phyloP scores from a whole-genome alignment of 2,329 filamentous ascomycete genomes.

The Calonectria honghensis region DNA sequence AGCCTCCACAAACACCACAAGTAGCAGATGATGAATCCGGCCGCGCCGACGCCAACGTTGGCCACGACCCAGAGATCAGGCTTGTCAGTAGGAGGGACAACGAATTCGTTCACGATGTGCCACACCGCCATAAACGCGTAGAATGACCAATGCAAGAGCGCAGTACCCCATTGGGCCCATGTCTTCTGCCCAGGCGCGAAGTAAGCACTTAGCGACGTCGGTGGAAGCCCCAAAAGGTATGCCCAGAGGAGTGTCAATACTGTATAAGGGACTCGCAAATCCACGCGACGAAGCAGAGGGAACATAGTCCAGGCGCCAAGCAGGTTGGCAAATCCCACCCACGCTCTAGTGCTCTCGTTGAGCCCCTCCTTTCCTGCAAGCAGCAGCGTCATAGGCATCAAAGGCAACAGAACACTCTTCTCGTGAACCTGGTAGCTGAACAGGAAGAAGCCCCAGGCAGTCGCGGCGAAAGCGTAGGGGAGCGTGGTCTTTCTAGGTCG shows the following conservation, averaged over 20 bases:
- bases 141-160: slow-evolving; percentile 82
- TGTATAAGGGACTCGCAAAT: slow-evolving; percentile 87
- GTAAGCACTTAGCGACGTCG: slow-evolving; percentile 82
- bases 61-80: slow-evolving; percentile 96
- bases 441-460: slow-evolving; percentile 97
- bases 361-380: slow-evolving; percentile 87
- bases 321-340: slow-evolving; percentile 97
- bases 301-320: slow-evolving; percentile 95
- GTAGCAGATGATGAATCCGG: slow-evolving; percentile 91
- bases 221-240: slow-evolving; percentile 91
- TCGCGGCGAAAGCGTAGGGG: slow-evolving; percentile 86
- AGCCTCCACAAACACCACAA: slow-evolving; percentile 90
- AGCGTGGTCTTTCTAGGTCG: slow-evolving; percentile 85
- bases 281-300: slow-evolving; percentile 89
- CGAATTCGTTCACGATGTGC: slow-evolving; percentile 84
- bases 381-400: slow-evolving; percentile 94
- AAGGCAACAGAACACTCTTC: slow-evolving; percentile 94
- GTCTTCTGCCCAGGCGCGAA: slow-evolving; percentile 58
- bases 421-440: slow-evolving; percentile 99
- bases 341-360: slow-evolving; percentile 84
- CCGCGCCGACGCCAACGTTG: slow-evolving; percentile 90
- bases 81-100: slow-evolving; percentile 82
- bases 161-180: slow-evolving; percentile 72
- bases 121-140: slow-evolving; percentile 87
- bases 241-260: slow-evolving; percentile 92